These are phyloP conservation scores for Fusarium hainanense DNA, from an alignment of 2,329 filamentous ascomycete species.

Conservation along the genomic window DNA sequence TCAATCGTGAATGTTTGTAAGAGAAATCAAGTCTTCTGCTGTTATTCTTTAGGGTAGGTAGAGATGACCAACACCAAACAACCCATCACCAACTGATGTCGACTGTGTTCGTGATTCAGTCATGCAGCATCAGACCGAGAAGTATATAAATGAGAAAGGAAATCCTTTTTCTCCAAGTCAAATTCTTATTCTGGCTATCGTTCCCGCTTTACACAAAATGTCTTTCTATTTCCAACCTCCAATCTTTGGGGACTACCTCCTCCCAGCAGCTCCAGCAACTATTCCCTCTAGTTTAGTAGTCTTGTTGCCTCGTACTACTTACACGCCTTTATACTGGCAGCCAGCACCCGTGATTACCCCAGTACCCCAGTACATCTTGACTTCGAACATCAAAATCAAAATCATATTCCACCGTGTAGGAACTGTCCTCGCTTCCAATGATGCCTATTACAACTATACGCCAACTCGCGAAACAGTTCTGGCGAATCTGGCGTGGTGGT, in stretches of 20 bases:
- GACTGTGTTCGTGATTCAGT: constrained; percentile 5
- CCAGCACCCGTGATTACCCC: neutral
- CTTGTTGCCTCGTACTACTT: neutral
- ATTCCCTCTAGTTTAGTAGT: neutral
- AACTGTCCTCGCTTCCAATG: constrained; percentile 24
- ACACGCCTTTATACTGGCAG: neutral
- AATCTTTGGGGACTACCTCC: constrained; percentile 30
- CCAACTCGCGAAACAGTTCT: constrained; percentile 33
- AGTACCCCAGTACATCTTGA: neutral
- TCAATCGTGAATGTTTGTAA: neutral
- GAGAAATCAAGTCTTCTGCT: neutral
- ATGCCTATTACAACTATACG: constrained; percentile 25
- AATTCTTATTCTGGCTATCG: neutral
- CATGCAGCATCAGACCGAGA: neutral
- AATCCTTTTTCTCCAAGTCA: neutral
- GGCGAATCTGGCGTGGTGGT: constrained; percentile 27
- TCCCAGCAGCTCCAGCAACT: neutral
- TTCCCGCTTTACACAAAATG: constrained; percentile 28
- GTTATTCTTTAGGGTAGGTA: neutral
- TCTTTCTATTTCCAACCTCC: constrained; percentile 44
- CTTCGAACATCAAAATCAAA: constrained; percentile 25
- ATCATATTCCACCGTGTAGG: constrained; percentile 36
- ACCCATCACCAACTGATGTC: constrained; percentile 14
- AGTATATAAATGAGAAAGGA: neutral
- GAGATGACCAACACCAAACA: constrained; percentile 4